Evolutionary conservation across 1,284 basidiomycete genomes (phyloP).

Genomic region (Gomphus sp.): DNA sequence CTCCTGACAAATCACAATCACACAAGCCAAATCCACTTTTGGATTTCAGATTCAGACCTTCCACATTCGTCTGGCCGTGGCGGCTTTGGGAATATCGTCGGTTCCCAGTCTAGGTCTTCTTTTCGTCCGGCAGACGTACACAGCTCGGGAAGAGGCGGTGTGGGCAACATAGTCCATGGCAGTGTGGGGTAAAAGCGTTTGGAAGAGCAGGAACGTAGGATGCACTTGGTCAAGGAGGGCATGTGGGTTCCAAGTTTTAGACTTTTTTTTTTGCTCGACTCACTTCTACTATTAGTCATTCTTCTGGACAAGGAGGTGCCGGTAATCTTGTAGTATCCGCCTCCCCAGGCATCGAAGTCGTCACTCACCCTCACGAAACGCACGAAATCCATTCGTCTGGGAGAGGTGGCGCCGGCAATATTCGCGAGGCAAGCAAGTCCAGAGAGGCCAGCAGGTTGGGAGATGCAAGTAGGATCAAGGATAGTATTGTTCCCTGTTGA

Average conservation of each 20-base stretch:
- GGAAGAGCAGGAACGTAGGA: constrained; percentile 35
- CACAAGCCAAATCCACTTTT: constrained; percentile 91
- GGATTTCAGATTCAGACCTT: constrained; percentile 63
- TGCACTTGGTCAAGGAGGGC: constrained; percentile 23
- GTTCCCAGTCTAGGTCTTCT: constrained; percentile 10
- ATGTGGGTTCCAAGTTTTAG: constrained; percentile 27
- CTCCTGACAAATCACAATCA: constrained; percentile 88
- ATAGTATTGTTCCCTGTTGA: no score
- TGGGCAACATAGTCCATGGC: constrained; percentile 20
- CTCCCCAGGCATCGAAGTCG: background rate
- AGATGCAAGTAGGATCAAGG: background rate
- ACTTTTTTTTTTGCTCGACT: background rate
- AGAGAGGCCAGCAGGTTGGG: background rate
- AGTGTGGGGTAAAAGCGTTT: constrained; percentile 19
- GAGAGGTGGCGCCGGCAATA: constrained; percentile 7
- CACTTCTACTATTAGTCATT: constrained; percentile 40
- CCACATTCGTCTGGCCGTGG: constrained; percentile 53
- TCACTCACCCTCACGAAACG: background rate
- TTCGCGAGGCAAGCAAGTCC: background rate
- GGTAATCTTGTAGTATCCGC: constrained; percentile 35
- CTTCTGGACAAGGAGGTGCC: constrained; percentile 61
- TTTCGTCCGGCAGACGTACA: constrained; percentile 13
- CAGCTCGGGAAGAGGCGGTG: constrained; percentile 18
- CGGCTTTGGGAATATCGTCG: constrained; percentile 54
- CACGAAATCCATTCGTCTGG: background rate